Conservation (phyloP, 164 flowering plant genomes). For the Stephania japonica region DNA sequence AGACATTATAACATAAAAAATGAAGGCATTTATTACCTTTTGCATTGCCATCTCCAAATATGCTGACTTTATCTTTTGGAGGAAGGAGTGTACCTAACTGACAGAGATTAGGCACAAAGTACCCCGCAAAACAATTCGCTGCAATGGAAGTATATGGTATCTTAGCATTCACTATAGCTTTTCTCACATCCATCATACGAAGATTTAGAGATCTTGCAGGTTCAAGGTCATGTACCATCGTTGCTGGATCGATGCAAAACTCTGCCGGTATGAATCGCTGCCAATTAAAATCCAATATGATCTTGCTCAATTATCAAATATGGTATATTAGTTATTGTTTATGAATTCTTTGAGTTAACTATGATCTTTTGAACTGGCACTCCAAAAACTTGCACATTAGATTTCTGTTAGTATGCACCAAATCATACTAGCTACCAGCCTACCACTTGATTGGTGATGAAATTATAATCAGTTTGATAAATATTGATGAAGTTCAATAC, state of each 20-base stretch:
- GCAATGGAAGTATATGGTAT: constrained; percentile 21
- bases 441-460: too few relatives aligned
- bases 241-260: constrained; percentile 29
- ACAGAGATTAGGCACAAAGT: constrained; percentile 15
- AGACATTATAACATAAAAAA: too few relatives aligned
- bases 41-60: constrained; percentile 25
- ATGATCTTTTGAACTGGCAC: too few relatives aligned
- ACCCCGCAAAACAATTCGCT: constrained; percentile 17
- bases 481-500: too few relatives aligned
- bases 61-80: constrained; percentile 20
- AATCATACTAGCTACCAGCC: too few relatives aligned
- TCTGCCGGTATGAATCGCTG: constrained; percentile 29
- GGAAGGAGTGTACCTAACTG: constrained; percentile 26
- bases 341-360: neutral
- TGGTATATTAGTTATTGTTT: too few relatives aligned
- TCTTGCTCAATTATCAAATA: too few relatives aligned
- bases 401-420: too few relatives aligned
- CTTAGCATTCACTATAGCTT: constrained; percentile 19
- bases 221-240: constrained; percentile 23
- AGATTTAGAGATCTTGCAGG: constrained; percentile 13
- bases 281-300: neutral
- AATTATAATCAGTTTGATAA: too few relatives aligned
- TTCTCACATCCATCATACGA: constrained; percentile 15
- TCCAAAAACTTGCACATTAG: too few relatives aligned
- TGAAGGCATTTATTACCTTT: too few relatives aligned